Evolutionary conservation across 2,329 filamentous ascomycete species (phyloP).

Genomic region (Penicillium hesseltinei): DNA sequence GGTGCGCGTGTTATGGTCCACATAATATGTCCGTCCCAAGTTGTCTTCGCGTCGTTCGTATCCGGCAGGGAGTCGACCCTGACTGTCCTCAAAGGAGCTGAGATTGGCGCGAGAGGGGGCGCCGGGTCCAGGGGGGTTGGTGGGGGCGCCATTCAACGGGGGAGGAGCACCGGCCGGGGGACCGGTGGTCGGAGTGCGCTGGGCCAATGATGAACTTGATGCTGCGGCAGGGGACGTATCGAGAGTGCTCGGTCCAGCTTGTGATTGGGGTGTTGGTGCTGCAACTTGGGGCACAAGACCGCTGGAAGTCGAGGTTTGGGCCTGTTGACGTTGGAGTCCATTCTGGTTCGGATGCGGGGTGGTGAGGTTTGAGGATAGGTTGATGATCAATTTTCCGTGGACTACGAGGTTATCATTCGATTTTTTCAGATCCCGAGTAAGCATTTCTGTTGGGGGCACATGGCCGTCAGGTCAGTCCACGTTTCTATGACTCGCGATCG

Average conservation of each 20-base stretch:
- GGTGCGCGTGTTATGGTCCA: slow-evolving; percentile 94
- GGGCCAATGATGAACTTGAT: slow-evolving; percentile 35
- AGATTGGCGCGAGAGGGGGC: slow-evolving; percentile 57
- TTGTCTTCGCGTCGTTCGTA: slow-evolving; percentile 98
- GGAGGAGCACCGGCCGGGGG: slow-evolving; percentile 42
- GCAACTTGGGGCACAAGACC: slow-evolving; percentile 37
- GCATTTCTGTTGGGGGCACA: slow-evolving; percentile 68
- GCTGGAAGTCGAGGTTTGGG: slow-evolving; percentile 39
- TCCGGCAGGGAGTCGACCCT: slow-evolving; percentile 84
- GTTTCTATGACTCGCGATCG: slow-evolving; percentile 4
- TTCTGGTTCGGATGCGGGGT: slow-evolving; percentile 61
- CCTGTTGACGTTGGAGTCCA: slow-evolving; percentile 36
- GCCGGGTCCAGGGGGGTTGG: slow-evolving; percentile 33
- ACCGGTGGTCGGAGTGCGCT: slow-evolving; percentile 36
- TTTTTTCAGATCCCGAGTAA: slow-evolving; percentile 94
- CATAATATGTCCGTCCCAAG: slow-evolving; percentile 92
- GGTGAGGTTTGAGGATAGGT: slow-evolving; percentile 85
- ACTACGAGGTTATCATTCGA: slow-evolving; percentile 97
- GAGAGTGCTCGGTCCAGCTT: slow-evolving; percentile 27
- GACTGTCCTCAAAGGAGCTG: slow-evolving; percentile 94
- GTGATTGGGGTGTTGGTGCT: slow-evolving; percentile 26
- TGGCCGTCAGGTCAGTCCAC: slow-evolving; percentile 19
- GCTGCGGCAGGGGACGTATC: slow-evolving; percentile 33
- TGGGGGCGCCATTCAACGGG: slow-evolving; percentile 40
- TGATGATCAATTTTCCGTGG: slow-evolving; percentile 95